These are phyloP conservation scores for Penicillium soppii DNA, from an alignment of 495 filamentous ascomycete species.

Conservation along the genomic window DNA sequence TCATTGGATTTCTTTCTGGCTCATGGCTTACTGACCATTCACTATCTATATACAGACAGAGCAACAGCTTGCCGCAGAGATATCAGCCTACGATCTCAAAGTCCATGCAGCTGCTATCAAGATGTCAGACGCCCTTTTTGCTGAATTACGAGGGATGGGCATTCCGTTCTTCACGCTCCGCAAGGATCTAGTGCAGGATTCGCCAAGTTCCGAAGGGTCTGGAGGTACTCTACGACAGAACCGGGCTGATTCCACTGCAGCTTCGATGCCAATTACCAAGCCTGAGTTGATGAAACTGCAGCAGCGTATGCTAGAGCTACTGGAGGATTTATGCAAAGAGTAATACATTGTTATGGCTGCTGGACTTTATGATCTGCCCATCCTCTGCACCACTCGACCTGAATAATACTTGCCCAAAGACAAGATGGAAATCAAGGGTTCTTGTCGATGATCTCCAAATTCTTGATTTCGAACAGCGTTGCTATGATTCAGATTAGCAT, in stretches of 20 bases:
- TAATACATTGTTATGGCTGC: conserved; percentile 18
- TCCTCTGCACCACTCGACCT: no score
- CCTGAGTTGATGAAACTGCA: conserved; percentile 53
- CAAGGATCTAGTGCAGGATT: conserved; percentile 35
- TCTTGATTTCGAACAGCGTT: conserved; percentile 6
- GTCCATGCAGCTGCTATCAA: conserved; percentile 57
- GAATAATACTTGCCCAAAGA: no score
- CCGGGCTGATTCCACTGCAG: background rate
- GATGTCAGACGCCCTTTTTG: conserved; percentile 57
- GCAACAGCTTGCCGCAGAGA: conserved; percentile 53
- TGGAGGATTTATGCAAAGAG: conserved; percentile 61
- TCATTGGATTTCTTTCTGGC: no score
- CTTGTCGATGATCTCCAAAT: conserved; percentile 4
- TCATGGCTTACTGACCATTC: background rate
- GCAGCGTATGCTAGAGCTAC: conserved; percentile 58
- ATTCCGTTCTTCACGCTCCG: conserved; percentile 66
- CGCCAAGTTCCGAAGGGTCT: background rate
- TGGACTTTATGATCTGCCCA: no score
- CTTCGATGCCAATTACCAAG: conserved; percentile 26
- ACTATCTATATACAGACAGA: conserved; percentile 22
- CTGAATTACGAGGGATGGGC: conserved; percentile 54
- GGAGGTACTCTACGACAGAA: conserved; percentile 1
- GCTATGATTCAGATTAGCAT: background rate
- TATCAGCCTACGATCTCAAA: conserved; percentile 58
- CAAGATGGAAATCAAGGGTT: background rate